Evolutionary conservation across 306 rosid species (phyloP), one percentile per base, ranked within the genome.

Genomic region (Vicia sativa): DNA sequence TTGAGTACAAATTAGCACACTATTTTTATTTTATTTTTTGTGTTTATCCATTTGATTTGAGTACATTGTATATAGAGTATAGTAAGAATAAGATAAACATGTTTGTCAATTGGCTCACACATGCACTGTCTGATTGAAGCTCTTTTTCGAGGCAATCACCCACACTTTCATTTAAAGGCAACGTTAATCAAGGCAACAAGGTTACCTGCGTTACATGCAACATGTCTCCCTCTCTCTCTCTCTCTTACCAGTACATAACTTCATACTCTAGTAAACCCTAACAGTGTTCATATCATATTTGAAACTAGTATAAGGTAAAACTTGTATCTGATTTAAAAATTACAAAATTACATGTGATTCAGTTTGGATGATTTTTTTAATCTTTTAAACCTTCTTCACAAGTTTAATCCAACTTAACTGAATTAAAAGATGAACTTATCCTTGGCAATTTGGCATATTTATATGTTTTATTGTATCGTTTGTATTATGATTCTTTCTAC

Each of bases 51-150:
- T 56, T 11, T 55, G 6, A 45, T 58, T 62, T 67, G 42, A 41
- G 60, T 15, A 31, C 13, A 68, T 11, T 12, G 61, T 56, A 65
- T 11, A 11, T 15, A 67, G 28, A 31, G 26, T 11, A 5, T 25
- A 9, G 19, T 28, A 31, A 14, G 70, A 49, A 65, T 78, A 78
- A 65, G 82, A 78, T 66, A 67, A 60, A 61, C 55, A 72, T 78
- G 67, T 78, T 81, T 68, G 75, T 77, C 73, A 78, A 74, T 80
- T 84, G 92, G 79, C 79, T 69, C 57, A 84, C 97, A 86, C 96
- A 86, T 91, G 97, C 93, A 81, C 8, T 83, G 74, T 84, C 88
- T 86, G 97, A 81, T 73, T 38, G 71, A 62, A 83, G 93, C 83
- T 86, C 87, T 74, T 88, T 91, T 88, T 81, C 89, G 89, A 91